Base-by-base conservation (phyloP, 1,284 basidiomycete species). In the Cerioporus squamosus region DNA sequence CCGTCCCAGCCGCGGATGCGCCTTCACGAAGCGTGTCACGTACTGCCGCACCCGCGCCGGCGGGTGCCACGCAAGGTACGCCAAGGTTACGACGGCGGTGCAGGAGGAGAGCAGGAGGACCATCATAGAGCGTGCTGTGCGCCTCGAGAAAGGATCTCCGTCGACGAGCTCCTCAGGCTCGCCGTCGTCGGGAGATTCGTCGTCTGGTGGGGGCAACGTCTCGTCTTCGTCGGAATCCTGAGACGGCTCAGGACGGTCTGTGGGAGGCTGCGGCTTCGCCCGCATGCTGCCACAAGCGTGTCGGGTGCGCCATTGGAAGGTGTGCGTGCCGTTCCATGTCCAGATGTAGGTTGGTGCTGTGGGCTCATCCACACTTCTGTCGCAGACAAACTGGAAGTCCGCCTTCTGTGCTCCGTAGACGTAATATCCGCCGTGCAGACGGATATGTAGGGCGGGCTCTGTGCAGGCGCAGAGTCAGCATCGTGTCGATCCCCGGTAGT, bases 401-500 rank as follows among this genome's bases (percentile, higher is more conserved):
- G 77, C 77, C 24, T 72, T 74, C 53, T 81, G 79, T 12, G 66
- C 62, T 44, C 68, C 66, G 29, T 72, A 52, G 39, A 75, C 73
- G 59, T 81, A 80, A 45, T 64, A 65, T 24, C 77, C 76, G 36
- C 80, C 79, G 58, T 77, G 72, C 40, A 80, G 61, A 14, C 72
- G 73, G 43, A 81, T 45, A 44, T 75, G 73, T n/a, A 81, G 64
- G 0, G 75, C 70, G 6, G 69, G 10, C 2, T 23, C 75, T 75
- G 22, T 2, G 18, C 14, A 14, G 23, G 33, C 18, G n/a, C 45
- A 33, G 44, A 18, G 44, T 29, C 36, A 29, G 40, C 24, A 39
- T n/a, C 40, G 40, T 22, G 40, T 42, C 40, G 40, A 5, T 15
- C 10, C n/a, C 8, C 40, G 14, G 51, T 23, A 39, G 23, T 29